phyloP scores from a whole-genome alignment of 139 green algal species.

The Asterochloris erici region DNA sequence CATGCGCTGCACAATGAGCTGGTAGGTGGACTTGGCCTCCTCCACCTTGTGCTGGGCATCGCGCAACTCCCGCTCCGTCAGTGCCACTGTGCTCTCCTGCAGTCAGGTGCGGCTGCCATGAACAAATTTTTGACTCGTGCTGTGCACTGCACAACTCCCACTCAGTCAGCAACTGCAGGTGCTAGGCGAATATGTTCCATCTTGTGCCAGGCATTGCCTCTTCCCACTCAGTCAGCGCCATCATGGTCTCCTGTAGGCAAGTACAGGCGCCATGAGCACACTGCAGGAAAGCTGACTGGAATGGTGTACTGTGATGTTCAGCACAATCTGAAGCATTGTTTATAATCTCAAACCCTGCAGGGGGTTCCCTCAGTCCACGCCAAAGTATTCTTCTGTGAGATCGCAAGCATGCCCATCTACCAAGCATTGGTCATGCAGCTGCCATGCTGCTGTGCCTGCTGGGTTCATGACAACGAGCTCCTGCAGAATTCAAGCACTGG shows the following conservation, averaged over 20 bases:
- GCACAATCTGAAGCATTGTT: no score
- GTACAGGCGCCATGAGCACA: no score
- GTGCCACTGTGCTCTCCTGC: conserved; percentile 49
- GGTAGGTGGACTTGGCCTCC: conserved; percentile 47
- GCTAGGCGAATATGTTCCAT: no score
- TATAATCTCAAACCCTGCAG: no score
- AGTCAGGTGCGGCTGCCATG: background rate
- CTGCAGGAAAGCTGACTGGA: no score
- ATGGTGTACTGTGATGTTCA: no score
- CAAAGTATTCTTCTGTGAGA: no score
- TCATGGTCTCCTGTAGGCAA: no score
- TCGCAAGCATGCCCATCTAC: no score
- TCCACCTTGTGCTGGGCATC: conserved; percentile 56
- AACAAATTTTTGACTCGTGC: background rate
- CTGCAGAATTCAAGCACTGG: background rate
- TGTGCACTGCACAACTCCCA: background rate
- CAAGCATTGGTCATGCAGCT: background rate
- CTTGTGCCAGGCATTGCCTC: no score
- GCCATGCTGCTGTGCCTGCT: background rate
- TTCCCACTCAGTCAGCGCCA: no score
- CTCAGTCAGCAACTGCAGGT: background rate
- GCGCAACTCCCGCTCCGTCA: conserved; percentile 71
- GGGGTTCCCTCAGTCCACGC: no score
- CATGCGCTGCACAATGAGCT: conserved; percentile 71
- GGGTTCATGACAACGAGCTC: background rate